phyloP scores from a whole-genome alignment of 1,139 yeast genomes.

The Saccharomyces hybrid region DNA sequence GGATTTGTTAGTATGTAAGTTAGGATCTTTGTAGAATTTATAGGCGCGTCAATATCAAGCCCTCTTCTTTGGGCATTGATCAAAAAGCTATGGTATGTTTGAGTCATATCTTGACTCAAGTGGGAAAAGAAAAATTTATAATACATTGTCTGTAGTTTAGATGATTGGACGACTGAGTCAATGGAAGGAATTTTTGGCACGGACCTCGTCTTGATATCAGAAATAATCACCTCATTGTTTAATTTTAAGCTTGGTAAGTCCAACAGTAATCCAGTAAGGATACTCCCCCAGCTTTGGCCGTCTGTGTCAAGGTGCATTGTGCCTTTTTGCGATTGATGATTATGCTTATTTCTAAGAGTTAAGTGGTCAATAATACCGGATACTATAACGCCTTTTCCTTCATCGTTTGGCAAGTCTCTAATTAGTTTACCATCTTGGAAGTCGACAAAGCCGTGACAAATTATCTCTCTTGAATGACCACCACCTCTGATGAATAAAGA shows the following conservation, averaged over 20 bases:
- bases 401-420: not conserved
- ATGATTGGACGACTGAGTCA: conserved; percentile 40
- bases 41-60: conserved; percentile 43
- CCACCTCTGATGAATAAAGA: conserved; percentile 41
- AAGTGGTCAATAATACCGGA: conserved; percentile 61
- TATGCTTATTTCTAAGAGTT: conserved; percentile 20
- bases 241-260: not conserved
- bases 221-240: conserved; percentile 31
- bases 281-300: conserved; percentile 5
- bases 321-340: conserved; percentile 25
- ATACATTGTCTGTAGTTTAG: conserved; percentile 51
- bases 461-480: conserved; percentile 46
- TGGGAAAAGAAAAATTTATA: conserved; percentile 42
- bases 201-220: conserved; percentile 57
- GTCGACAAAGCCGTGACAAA: conserved; percentile 48
- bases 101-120: conserved; percentile 29
- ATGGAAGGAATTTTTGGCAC: conserved; percentile 40
- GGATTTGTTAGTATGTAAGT: conserved; percentile 35
- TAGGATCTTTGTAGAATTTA: conserved; percentile 37
- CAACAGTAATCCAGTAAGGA: not conserved
- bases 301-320: conserved; percentile 24
- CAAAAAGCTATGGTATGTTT: conserved; percentile 29
- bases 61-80: conserved; percentile 43
- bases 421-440: conserved; percentile 29
- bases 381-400: conserved; percentile 35